A percentile compares a stretch with the other conserved stretches of the same genome.
Conservation (phyloP, 1,139 yeast species). For the Hansenula sp. region DNA sequence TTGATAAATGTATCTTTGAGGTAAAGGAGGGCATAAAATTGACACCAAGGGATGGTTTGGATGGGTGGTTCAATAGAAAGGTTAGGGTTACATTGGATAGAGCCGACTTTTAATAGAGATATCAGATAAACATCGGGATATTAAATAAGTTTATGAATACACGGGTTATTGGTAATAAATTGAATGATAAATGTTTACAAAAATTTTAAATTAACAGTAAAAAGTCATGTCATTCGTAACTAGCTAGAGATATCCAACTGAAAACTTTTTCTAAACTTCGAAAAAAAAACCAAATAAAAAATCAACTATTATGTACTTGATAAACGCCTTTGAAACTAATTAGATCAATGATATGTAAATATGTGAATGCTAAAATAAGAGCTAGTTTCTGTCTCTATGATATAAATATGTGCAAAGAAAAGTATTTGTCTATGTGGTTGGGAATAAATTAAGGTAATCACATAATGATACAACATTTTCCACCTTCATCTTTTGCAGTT, state of each 20-base stretch:
- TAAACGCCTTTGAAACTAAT: no score
- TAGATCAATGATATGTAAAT: not conserved
- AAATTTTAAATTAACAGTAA: no score
- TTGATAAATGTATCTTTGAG: constrained; percentile 35
- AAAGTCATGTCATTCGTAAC: no score
- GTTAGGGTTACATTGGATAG: constrained; percentile 13
- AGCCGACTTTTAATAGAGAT: constrained; percentile 4
- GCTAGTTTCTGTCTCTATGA: no score
- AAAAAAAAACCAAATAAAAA: not conserved
- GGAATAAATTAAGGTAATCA: not conserved
- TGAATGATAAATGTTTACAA: no score
- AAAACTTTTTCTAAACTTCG: not conserved
- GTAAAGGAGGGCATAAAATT: constrained; percentile 13
- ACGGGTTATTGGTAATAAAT: no score
- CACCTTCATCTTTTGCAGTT: not conserved
- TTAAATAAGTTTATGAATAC: no score
- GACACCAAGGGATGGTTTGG: constrained; percentile 21
- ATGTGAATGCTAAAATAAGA: not conserved
- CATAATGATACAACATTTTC: constrained; percentile 4
- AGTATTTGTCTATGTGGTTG: not conserved
- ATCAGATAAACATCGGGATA: no score
- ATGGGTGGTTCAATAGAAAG: constrained; percentile 19
- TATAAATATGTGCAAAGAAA: not conserved
- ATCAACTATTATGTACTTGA: not conserved
- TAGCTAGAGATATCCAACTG: not conserved